These are phyloP conservation scores for Cladorrhinum sp. DNA, from an alignment of 2,329 filamentous ascomycete genomes.

Conservation along the genomic window DNA sequence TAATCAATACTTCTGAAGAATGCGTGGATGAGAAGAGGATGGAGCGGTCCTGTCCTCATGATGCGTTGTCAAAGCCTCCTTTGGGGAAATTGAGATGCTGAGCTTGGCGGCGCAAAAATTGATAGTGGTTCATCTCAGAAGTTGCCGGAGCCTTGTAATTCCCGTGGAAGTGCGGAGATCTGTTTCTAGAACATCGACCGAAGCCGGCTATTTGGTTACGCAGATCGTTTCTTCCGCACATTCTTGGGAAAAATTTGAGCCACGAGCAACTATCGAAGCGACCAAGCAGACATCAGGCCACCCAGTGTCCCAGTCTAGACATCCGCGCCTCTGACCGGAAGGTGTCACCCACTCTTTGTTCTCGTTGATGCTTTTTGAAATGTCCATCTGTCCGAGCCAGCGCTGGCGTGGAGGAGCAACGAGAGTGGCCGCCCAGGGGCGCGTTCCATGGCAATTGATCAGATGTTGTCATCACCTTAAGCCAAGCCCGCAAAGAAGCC, in stretches of 20 bases:
- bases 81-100: not conserved
- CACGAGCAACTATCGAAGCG: not conserved
- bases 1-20: not conserved
- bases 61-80: not conserved
- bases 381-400: constrained; percentile 1
- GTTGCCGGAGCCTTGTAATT: not conserved
- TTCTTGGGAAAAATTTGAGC: not conserved
- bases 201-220: constrained; percentile 17
- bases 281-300: constrained; percentile 5
- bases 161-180: constrained; percentile 13
- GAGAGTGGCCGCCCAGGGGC: not conserved
- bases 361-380: not conserved
- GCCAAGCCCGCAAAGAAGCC: not conserved
- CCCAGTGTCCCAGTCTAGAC: not conserved
- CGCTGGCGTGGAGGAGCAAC: not conserved
- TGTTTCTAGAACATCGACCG: constrained; percentile 22
- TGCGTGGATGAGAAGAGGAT: not conserved
- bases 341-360: not conserved
- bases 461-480: constrained; percentile 4
- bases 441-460: not conserved
- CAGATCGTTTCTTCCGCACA: constrained; percentile 8
- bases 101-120: constrained; percentile 12
- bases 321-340: not conserved
- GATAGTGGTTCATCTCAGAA: not conserved
- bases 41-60: not conserved